A percentile compares a stretch with the other conserved stretches of the same genome.
Conservation (phyloP, 2,329 filamentous ascomycete genomes). For the Curvularia spicifera region DNA sequence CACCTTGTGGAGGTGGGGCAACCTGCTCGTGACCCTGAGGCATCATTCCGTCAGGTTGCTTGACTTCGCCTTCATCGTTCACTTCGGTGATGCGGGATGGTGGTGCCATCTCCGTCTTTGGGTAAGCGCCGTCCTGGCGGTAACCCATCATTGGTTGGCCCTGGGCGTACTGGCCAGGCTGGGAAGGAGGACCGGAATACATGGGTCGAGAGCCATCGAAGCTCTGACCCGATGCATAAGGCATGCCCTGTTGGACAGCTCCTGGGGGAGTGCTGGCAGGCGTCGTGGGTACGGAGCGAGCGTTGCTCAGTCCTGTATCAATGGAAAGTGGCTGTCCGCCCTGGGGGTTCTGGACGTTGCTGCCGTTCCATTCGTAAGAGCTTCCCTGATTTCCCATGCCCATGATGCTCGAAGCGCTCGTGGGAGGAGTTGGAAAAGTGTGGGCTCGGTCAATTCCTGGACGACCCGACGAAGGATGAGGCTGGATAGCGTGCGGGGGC, state of each 20-base stretch:
- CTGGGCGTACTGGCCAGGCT: slow-evolving; percentile 73
- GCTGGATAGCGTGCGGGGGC: slow-evolving; percentile 67
- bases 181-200: slow-evolving; percentile 73
- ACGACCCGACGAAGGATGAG: slow-evolving; percentile 64
- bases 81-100: slow-evolving; percentile 69
- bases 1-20: slow-evolving; percentile 63
- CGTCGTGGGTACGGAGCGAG: slow-evolving; percentile 87
- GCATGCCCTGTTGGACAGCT: slow-evolving; percentile 77
- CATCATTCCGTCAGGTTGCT: slow-evolving; percentile 68
- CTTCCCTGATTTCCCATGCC: slow-evolving; percentile 74
- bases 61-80: slow-evolving; percentile 67
- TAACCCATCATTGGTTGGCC: slow-evolving; percentile 71
- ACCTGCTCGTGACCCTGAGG: slow-evolving; percentile 56
- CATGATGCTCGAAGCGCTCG: slow-evolving; percentile 87
- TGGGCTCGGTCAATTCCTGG: slow-evolving; percentile 79
- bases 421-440: slow-evolving; percentile 92
- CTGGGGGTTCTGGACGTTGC: slow-evolving; percentile 54
- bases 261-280: slow-evolving; percentile 89
- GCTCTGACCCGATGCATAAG: slow-evolving; percentile 72
- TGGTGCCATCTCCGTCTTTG: slow-evolving; percentile 89
- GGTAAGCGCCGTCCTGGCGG: slow-evolving; percentile 57
- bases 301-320: slow-evolving; percentile 77
- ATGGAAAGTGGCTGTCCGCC: slow-evolving; percentile 78
- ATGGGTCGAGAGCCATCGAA: slow-evolving; percentile 81
- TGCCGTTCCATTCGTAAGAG: slow-evolving; percentile 77